phyloP scores from a whole-genome alignment of 352 stramenopile species.

The Pythium aquatile region DNA sequence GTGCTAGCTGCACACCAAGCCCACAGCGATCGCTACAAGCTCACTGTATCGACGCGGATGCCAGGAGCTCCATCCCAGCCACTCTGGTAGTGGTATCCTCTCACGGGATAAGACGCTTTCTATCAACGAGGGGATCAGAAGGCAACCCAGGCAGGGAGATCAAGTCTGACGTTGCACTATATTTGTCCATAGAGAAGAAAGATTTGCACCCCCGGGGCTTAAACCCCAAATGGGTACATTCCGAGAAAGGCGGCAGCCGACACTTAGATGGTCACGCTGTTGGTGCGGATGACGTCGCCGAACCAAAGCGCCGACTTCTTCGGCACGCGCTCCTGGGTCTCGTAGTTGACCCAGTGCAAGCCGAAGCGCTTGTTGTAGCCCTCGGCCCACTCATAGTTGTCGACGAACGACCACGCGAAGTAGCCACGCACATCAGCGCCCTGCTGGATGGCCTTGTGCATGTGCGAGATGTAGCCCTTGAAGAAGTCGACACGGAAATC shows the following conservation, averaged over 20 bases:
- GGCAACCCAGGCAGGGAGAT: background rate
- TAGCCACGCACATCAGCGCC: slow-evolving; percentile 74
- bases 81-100: background rate
- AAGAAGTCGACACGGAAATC: slow-evolving; percentile 79
- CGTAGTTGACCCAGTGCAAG: slow-evolving; percentile 53
- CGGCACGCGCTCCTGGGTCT: slow-evolving; percentile 51
- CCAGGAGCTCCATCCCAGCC: background rate
- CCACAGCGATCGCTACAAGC: too few relatives aligned
- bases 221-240: slow-evolving; percentile 18
- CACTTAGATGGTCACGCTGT: slow-evolving; percentile 33
- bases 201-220: slow-evolving; percentile 5
- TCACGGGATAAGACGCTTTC: background rate
- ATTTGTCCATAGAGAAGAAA: slow-evolving; percentile 3
- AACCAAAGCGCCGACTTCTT: slow-evolving; percentile 66
- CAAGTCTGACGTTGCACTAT: slow-evolving; percentile 16
- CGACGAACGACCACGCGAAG: slow-evolving; percentile 91
- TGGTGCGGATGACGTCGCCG: slow-evolving; percentile 43
- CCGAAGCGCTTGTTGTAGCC: slow-evolving; percentile 57
- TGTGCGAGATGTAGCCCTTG: slow-evolving; percentile 75
- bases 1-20: background rate
- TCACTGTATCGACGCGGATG: background rate
- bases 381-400: slow-evolving; percentile 95
- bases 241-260: background rate
- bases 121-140: background rate
- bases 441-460: slow-evolving; percentile 49